Base-by-base conservation (phyloP, 768 basidiomycete genomes). In the Gautieria morchelliformis region DNA sequence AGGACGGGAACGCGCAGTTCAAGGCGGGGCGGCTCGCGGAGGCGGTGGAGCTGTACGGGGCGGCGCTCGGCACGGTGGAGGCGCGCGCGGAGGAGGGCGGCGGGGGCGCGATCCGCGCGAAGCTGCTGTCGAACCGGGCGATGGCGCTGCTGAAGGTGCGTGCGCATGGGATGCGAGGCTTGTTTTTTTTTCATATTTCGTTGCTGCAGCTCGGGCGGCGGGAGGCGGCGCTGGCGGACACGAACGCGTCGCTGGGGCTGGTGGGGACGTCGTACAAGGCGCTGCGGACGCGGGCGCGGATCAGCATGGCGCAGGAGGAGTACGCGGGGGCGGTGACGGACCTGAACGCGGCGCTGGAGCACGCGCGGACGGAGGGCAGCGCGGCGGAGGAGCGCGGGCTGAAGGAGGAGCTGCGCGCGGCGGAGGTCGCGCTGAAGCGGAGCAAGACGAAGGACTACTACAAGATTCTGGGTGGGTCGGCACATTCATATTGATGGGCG, bases 401-500 rank as follows among this genome's bases (percentile, higher is more conserved):
- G 51, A 78, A 73, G 57, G 63, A 65, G 0, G 91, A 94, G 65
- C 74, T 92, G 42, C 84, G 81, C 69, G 88, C 90, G 68, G 90
- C 90, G 0, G 89, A 94, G 70, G 81, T 80, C 4, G 84, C 79
- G 53, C 72, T 93, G 61, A 93, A 92, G 77, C 74, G 86, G 62
- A 90, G 88, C 72, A 93, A 93, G 75, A 84, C 87, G 55, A 93
- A 92, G 71, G 91, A 93, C 65, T 90, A 90, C 65, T 89, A 89
- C 68, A 88, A 89, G 72, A 89, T 89, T 63, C 75, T 90, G 15
- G 76, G 74, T 15, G 33, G 63, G 27, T 53, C 27, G n/a, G n/a
- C n/a, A n/a, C n/a, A n/a, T n/a, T n/a, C n/a, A n/a, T n/a, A n/a
- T n/a, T n/a, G n/a, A n/a, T n/a, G n/a, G n/a, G n/a, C n/a, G n/a